Base-by-base conservation (phyloP, 768 basidiomycete species). In the Phylloporus sp. region DNA sequence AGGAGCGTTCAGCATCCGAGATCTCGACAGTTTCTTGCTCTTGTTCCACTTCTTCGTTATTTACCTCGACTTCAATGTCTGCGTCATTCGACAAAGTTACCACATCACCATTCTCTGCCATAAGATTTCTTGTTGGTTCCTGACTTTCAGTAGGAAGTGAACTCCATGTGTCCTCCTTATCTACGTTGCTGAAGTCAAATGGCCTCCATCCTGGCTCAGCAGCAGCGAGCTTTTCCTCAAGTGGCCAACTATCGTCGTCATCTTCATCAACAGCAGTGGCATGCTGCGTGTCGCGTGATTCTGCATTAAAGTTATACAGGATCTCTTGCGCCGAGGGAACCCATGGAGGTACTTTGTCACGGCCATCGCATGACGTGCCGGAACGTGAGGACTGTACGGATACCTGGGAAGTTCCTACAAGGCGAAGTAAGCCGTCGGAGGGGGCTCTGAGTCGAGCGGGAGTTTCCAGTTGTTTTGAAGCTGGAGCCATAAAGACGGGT, bases 111-210 rank as follows among this genome's bases (percentile, higher is more conserved):
- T 49, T 46, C 26, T 42, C 55, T 8, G 48, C 20, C 6, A 50
- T 48, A 18, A 66, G 48, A 20, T 36, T 61, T 41, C 63, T 53
- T 7, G 63, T 66, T 9, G 55, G 55, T 13, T 53, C 66, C 53
- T 79, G 79, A 55, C 77, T 82, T 52, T 79, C 73, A 14, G 81
- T 81, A 18, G 80, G 82, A 42, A 75, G 58, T 15, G 83, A 82
- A 53, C 82, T 86, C 86, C 86, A 88, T 15, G 86, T 86, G 65
- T 81, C 74, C 51, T 79, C 84, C 55, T 87, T 86, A 38, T 86
- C 85, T 8, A 70, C 65, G 20, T 64, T 61, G 45, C 65, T 72
- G 40, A 69, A 66, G 23, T 75, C 77, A 53, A 81, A 82, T 37
- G 75, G 71, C 14, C 77, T 77, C 86, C 86, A 88, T 49, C 74